phyloP scores from a whole-genome alignment of 306 rosid genomes.

The Trichosanthes cucumerina region DNA sequence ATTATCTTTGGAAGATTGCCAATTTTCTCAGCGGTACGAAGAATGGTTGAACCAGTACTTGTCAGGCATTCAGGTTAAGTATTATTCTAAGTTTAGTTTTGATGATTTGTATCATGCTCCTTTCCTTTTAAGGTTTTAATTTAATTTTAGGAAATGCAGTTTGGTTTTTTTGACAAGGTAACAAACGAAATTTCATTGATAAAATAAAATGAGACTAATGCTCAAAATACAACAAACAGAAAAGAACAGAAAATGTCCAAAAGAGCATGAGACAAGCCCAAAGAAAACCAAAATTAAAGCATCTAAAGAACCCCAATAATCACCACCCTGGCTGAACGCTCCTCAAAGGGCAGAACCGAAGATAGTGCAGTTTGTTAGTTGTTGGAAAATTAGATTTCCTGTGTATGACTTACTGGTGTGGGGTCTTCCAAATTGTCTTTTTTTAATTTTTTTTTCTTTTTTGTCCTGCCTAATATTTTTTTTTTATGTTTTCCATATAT shows the following conservation, averaged over 20 bases:
- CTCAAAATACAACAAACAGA: too few species aligned
- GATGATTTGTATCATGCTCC: neutral
- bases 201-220: too few species aligned
- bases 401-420: neutral
- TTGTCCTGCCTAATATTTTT: neutral
- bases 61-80: conserved; percentile 76
- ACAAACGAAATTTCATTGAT: too few species aligned
- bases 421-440: neutral
- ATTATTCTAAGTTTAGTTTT: neutral
- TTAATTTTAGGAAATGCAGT: neutral
- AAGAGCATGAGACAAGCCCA: too few species aligned
- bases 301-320: too few species aligned
- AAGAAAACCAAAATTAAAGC: too few species aligned
- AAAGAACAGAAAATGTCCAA: too few species aligned
- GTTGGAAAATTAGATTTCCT: neutral
- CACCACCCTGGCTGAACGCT: too few species aligned
- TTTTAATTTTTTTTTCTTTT: neutral
- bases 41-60: conserved; percentile 74
- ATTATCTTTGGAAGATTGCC: conserved; percentile 64
- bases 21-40: conserved; percentile 41
- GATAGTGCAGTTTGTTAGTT: neutral
- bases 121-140: neutral
- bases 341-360: too few species aligned
- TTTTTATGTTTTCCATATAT: neutral
- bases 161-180: too few species aligned